These are phyloP conservation scores for Fragaria vesca DNA, from an alignment of 306 rosid genomes.

Conservation along the genomic window DNA sequence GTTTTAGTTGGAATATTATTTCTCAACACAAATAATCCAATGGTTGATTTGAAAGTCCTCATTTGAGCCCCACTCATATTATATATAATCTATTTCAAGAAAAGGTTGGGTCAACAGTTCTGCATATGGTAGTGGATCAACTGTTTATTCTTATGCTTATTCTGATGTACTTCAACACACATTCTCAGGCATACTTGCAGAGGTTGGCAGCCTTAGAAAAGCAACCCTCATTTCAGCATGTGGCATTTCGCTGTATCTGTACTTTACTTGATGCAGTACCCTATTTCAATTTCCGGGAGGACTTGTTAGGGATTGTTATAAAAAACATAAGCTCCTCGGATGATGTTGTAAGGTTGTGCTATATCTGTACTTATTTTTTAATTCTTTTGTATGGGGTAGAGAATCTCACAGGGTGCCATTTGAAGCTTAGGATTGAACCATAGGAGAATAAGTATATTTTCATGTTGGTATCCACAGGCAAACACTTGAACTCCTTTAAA, in stretches of 20 bases:
- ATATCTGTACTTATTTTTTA: conserved; percentile 8
- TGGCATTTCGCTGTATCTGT: conserved; percentile 78
- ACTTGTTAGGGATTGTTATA: conserved; percentile 65
- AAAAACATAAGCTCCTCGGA: conserved; percentile 70
- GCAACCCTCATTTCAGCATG: conserved; percentile 54
- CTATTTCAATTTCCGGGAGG: conserved; percentile 84
- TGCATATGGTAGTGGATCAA: background rate
- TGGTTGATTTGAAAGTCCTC: background rate
- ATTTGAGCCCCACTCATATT: background rate
- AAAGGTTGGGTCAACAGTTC: background rate
- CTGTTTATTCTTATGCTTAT: no score
- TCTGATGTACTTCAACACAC: background rate
- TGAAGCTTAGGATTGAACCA: background rate
- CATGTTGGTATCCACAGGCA: background rate
- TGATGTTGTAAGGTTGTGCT: conserved; percentile 67
- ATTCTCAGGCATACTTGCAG: conserved; percentile 72
- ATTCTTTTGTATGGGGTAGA: background rate
- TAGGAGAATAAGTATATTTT: background rate
- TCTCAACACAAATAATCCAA: background rate
- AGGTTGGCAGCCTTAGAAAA: conserved; percentile 68
- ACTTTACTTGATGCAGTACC: conserved; percentile 83
- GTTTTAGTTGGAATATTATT: background rate
- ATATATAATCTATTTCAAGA: background rate
- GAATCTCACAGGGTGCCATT: background rate
- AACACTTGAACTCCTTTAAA: background rate